Evolutionary conservation across 805 yeast genomes (phyloP).

Genomic region (Cyberlindnera euphorbiae): DNA sequence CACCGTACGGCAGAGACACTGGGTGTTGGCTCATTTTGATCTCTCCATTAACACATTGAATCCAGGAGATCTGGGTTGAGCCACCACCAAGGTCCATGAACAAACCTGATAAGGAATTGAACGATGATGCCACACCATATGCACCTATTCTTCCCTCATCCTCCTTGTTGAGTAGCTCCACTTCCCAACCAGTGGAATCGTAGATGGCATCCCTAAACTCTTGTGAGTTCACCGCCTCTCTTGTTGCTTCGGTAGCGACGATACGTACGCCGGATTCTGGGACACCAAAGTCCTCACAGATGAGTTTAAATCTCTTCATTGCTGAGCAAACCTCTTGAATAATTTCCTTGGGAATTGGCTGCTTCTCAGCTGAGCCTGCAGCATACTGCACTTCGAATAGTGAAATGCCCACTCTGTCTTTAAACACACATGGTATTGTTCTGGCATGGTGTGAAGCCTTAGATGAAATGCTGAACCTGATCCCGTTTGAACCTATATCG

Average conservation of each 20-base stretch:
- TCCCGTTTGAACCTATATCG: constrained; percentile 75
- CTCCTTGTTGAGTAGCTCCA: constrained; percentile 51
- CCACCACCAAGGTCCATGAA: constrained; percentile 77
- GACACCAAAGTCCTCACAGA: constrained; percentile 74
- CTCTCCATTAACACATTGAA: constrained; percentile 50
- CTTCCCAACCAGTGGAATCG: constrained; percentile 63
- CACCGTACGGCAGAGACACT: constrained; percentile 68
- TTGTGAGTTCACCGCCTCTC: constrained; percentile 61
- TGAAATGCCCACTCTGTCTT: constrained; percentile 68
- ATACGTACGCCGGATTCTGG: constrained; percentile 54
- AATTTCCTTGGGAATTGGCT: constrained; percentile 53
- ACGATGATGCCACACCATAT: constrained; percentile 71
- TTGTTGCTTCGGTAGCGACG: constrained; percentile 71
- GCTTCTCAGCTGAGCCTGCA: constrained; percentile 34
- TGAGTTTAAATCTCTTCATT: constrained; percentile 60
- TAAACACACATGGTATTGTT: constrained; percentile 73
- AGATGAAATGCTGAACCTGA: constrained; percentile 68
- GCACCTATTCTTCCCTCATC: constrained; percentile 68
- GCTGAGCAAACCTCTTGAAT: constrained; percentile 57
- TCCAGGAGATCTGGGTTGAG: constrained; percentile 66
- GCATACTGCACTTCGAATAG: constrained; percentile 57
- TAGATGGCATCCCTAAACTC: constrained; percentile 53
- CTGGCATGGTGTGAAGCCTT: constrained; percentile 66
- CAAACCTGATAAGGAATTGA: constrained; percentile 59
- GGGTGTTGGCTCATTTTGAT: constrained; percentile 52